Conservation (phyloP, 2,329 filamentous ascomycete genomes). For the Fusarium oligoseptatum region DNA sequence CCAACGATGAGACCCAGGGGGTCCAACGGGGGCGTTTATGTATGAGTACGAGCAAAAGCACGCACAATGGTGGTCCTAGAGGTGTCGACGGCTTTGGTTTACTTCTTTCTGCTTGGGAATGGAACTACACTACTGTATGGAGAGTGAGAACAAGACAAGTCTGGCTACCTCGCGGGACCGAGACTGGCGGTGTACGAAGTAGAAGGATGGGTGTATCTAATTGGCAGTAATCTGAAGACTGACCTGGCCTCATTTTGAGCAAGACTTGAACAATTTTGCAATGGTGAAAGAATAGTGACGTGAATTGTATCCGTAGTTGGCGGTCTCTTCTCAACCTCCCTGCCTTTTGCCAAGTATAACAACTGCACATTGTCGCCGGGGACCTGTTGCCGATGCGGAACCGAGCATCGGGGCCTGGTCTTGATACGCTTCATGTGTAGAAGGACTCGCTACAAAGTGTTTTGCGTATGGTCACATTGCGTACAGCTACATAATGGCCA, state of each 20-base stretch:
- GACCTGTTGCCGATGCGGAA: background rate
- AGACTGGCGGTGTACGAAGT: constrained; percentile 44
- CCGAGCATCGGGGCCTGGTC: background rate
- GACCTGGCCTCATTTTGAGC: constrained; percentile 23
- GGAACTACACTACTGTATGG: background rate
- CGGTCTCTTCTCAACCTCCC: background rate
- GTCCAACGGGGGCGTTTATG: constrained; percentile 21
- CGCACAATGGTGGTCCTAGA: constrained; percentile 12
- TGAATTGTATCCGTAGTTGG: background rate
- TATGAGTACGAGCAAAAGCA: background rate
- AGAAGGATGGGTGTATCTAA: constrained; percentile 13
- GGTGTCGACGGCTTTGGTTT: constrained; percentile 35
- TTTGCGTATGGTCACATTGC: background rate
- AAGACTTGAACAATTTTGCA: constrained; percentile 2
- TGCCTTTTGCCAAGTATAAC: background rate
- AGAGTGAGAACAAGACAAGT: constrained; percentile 29
- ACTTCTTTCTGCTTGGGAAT: constrained; percentile 23
- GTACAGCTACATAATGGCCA: background rate
- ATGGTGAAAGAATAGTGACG: background rate
- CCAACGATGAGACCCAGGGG: constrained; percentile 26
- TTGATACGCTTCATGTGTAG: background rate
- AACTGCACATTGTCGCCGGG: background rate
- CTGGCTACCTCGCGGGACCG: constrained; percentile 44
- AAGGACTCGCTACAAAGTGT: background rate
- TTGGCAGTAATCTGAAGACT: constrained; percentile 38